Conservation (phyloP, 2,329 filamentous ascomycete species). For the Microdochium trichocladiopsis region DNA sequence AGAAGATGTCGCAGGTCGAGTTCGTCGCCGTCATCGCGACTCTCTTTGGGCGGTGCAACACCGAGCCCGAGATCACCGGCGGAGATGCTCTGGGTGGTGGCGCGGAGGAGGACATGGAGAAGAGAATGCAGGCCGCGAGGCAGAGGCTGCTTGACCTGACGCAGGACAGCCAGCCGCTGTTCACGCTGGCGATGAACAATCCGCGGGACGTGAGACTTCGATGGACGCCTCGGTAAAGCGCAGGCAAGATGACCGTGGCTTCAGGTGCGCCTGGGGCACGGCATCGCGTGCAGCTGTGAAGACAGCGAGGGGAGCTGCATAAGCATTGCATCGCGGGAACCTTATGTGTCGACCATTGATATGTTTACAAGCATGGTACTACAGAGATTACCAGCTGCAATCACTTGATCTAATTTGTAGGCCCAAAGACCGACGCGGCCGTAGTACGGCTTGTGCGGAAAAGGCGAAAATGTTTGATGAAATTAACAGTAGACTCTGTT, state of each 20-base stretch:
- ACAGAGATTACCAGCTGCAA: too few species aligned
- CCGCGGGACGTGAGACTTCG: constrained; percentile 8
- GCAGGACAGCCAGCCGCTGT: constrained; percentile 14
- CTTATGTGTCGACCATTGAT: too few species aligned
- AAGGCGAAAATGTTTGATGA: too few species aligned
- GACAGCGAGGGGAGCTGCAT: too few species aligned
- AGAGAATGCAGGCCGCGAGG: constrained; percentile 12
- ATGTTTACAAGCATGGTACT: too few species aligned
- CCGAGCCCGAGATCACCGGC: constrained; percentile 7
- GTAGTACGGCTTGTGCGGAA: too few species aligned
- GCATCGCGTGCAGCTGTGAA: neutral
- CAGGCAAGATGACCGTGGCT: neutral
- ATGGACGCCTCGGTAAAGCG: neutral
- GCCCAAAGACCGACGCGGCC: too few species aligned
- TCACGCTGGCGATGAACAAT: constrained; percentile 22
- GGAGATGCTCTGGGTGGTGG: neutral
- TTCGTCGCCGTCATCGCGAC: constrained; percentile 34
- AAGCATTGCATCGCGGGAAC: too few species aligned
- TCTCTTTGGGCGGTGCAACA: constrained; percentile 14
- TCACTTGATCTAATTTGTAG: too few species aligned
- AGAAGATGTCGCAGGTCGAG: constrained; percentile 49
- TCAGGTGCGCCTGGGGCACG: neutral
- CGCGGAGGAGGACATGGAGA: constrained; percentile 4
- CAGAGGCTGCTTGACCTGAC: constrained; percentile 12
- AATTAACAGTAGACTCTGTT: too few species aligned